Evolutionary conservation across 495 filamentous ascomycete genomes (phyloP), one percentile per base, ranked within the genome.

Genomic region (Penicillium nucicola): DNA sequence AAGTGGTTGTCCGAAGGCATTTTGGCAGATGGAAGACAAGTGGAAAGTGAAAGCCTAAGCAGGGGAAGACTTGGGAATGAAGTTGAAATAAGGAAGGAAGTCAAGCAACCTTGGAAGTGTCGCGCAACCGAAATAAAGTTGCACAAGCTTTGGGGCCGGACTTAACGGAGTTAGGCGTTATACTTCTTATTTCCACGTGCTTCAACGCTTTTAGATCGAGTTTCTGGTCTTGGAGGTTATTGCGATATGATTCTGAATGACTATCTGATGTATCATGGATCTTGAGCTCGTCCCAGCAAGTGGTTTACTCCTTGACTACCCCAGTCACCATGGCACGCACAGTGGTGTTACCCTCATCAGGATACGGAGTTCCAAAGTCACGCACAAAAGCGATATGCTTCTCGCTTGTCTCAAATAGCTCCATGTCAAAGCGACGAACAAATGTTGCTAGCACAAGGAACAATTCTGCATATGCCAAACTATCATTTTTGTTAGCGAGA

Each of bases 401-500:
- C 34, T 45, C 42, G 0, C 50, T 58, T 4, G 64, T 71, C 14
- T 76, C 66, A 39, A 60, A 62, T 10, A 74, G 39, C 43, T 72
- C 65, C 23, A 77, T 52, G 1, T 74, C 67, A 47, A 74, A 77
- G 1, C 58, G 57, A 1, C 69, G 55, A 6, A 74, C 48, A 1
- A 79, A 25, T 0, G 45, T 58, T 8, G 73, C 70, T 10, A 77
- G 17, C 0, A 54, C 52, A 17, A 77, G 43, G 40, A 68, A 77
- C 2, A 77, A n/a, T 56, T 76, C 72, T 7, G 73, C 69, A 37
- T 66, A 71, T 0, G 75, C 76, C n/a, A 77, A 48, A 40, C 70
- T 76, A 31, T 23, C 39, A 20, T 10, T 28, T 19, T 6, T 12
- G 36, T 61, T 45, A 55, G 55, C 19, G 41, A 39, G 32, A 53